These are phyloP conservation scores for Polygonum aviculare DNA, from an alignment of 148 eudicot genomes.

Conservation along the genomic window DNA sequence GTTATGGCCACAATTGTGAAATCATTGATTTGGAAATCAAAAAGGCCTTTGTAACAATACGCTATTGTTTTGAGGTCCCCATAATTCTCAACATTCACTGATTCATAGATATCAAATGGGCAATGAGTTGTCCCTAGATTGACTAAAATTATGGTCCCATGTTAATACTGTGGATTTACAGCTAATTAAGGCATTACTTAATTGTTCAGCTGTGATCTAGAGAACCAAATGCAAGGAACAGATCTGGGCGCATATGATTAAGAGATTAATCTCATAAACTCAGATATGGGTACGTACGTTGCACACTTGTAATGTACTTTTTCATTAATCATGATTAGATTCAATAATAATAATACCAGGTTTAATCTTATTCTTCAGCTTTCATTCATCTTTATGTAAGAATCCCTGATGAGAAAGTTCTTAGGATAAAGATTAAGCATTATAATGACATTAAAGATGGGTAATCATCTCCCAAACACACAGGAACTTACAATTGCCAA, in stretches of 20 bases:
- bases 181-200: neutral
- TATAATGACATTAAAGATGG: no score
- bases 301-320: neutral
- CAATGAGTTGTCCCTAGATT: neutral
- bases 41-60: neutral
- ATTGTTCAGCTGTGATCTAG: neutral
- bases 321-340: neutral
- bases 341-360: neutral
- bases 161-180: neutral
- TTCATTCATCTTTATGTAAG: neutral
- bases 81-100: neutral
- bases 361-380: neutral
- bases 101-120: neutral
- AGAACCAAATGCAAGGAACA: neutral
- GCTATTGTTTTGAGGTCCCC: constrained; percentile 1
- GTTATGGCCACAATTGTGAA: neutral
- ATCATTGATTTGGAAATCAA: neutral
- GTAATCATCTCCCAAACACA: no score
- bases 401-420: no score
- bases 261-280: neutral
- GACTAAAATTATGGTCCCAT: neutral
- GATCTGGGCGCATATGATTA: neutral
- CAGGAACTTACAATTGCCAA: no score
- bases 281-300: neutral
- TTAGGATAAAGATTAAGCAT: neutral